Evolutionary conservation across 257 asterid species (phyloP).

Genomic region (Scutellaria minor): DNA sequence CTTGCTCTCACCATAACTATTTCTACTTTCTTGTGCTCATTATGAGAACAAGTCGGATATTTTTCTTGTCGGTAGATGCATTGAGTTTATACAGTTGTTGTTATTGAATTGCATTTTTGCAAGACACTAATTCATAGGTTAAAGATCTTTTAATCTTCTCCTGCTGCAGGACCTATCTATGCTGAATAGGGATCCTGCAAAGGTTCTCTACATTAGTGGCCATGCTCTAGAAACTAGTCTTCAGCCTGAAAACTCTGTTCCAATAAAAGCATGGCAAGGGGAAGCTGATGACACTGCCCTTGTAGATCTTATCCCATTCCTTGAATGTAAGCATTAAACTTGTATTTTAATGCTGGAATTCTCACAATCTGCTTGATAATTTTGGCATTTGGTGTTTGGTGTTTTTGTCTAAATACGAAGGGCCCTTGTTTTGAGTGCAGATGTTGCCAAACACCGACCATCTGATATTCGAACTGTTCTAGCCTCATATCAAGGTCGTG

Average conservation of each 20-base stretch:
- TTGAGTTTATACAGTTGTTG: neutral
- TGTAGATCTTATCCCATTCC: constrained; percentile 85
- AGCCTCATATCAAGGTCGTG: constrained; percentile 84
- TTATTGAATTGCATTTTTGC: constrained; percentile 3
- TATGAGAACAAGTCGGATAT: constrained; percentile 14
- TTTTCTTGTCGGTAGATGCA: neutral
- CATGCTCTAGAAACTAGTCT: constrained; percentile 80
- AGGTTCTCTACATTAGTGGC: constrained; percentile 73
- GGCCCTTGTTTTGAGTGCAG: constrained; percentile 49
- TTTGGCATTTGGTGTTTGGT: constrained; percentile 14
- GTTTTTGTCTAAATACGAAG: constrained; percentile 5
- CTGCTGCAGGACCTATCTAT: constrained; percentile 80
- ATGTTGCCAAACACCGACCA: constrained; percentile 76
- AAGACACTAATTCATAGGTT: neutral
- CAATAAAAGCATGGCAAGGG: constrained; percentile 77
- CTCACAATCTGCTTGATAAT: constrained; percentile 23
- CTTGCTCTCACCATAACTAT: neutral
- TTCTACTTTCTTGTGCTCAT: neutral
- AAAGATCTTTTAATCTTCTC: constrained; percentile 16
- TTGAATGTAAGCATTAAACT: constrained; percentile 71
- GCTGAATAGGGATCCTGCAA: constrained; percentile 86
- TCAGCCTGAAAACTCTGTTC: constrained; percentile 76
- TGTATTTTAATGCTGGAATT: neutral
- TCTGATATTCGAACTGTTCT: constrained; percentile 80
- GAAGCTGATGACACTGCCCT: constrained; percentile 86